phyloP scores from a whole-genome alignment of 495 filamentous ascomycete genomes.

The Daldinia decipiens region DNA sequence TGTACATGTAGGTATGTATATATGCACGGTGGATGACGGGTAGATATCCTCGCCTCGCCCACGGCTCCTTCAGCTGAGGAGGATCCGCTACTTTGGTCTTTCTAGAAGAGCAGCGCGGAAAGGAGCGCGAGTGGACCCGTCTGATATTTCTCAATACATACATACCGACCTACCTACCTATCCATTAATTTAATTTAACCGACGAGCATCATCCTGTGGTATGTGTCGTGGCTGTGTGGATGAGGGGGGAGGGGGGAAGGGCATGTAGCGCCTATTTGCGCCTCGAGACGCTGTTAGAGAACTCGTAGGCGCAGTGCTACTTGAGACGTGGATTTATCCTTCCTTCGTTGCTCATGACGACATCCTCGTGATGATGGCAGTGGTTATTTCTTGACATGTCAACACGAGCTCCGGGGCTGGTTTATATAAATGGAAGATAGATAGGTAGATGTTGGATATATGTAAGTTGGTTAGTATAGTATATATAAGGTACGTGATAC shows the following conservation, averaged over 20 bases:
- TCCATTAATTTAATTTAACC: slow-evolving; percentile 22
- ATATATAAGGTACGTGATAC: too few relatives aligned
- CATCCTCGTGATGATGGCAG: background rate
- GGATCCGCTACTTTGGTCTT: slow-evolving; percentile 14
- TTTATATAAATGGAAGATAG: slow-evolving; percentile 20
- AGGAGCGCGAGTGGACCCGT: slow-evolving; percentile 13
- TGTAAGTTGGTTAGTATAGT: background rate
- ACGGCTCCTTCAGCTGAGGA: slow-evolving; percentile 31
- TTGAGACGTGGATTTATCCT: slow-evolving; percentile 2
- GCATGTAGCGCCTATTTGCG: slow-evolving; percentile 5
- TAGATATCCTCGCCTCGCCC: slow-evolving; percentile 27
- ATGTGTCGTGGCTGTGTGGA: slow-evolving; percentile 7
- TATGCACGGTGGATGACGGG: slow-evolving; percentile 1
- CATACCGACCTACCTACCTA: too few relatives aligned
- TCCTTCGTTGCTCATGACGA: background rate
- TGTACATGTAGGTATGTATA: background rate
- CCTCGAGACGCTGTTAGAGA: slow-evolving; percentile 1
- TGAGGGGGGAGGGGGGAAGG: background rate
- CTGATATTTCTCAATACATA: slow-evolving; percentile 9
- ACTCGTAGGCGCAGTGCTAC: slow-evolving; percentile 13
- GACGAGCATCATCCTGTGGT: slow-evolving; percentile 22
- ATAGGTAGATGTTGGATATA: background rate
- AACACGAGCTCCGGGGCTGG: slow-evolving; percentile 4
- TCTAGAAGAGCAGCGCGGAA: slow-evolving; percentile 31
- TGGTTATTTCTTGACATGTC: background rate